These are phyloP conservation scores for Styphnolobium japonicum DNA, from an alignment of 306 rosid genomes.

Conservation along the genomic window DNA sequence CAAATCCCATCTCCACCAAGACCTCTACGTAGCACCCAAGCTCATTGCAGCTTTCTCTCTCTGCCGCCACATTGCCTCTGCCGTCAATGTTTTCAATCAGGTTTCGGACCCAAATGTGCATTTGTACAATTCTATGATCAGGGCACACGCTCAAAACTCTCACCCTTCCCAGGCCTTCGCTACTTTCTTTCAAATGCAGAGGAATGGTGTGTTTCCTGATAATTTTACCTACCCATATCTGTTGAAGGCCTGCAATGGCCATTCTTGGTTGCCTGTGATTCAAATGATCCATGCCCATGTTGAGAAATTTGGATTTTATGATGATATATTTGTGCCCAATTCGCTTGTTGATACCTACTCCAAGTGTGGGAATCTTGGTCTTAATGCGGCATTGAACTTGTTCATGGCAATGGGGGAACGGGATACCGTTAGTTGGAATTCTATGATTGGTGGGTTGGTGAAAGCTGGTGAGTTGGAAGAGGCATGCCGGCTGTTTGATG, in stretches of 20 bases:
- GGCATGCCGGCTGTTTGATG: constrained; percentile 60
- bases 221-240: constrained; percentile 66
- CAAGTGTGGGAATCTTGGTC: constrained; percentile 59
- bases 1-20: constrained; percentile 63
- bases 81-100: constrained; percentile 67
- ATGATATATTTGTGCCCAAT: constrained; percentile 69
- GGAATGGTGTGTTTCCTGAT: constrained; percentile 41
- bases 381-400: constrained; percentile 46
- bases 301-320: constrained; percentile 55
- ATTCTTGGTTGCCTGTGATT: constrained; percentile 40
- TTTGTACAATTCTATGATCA: constrained; percentile 60
- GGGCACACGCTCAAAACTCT: constrained; percentile 62
- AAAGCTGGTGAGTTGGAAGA: constrained; percentile 44
- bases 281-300: constrained; percentile 66
- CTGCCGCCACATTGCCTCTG: constrained; percentile 54
- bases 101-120: constrained; percentile 58
- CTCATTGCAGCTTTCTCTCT: constrained; percentile 72
- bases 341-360: constrained; percentile 58
- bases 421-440: constrained; percentile 72
- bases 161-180: constrained; percentile 48
- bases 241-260: constrained; percentile 47
- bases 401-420: constrained; percentile 50
- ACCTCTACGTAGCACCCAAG: constrained; percentile 57
- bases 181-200: constrained; percentile 55
- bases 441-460: constrained; percentile 60